Evolutionary conservation across 257 asterid genomes (phyloP).

Genomic region (Gynochthodes officinalis): DNA sequence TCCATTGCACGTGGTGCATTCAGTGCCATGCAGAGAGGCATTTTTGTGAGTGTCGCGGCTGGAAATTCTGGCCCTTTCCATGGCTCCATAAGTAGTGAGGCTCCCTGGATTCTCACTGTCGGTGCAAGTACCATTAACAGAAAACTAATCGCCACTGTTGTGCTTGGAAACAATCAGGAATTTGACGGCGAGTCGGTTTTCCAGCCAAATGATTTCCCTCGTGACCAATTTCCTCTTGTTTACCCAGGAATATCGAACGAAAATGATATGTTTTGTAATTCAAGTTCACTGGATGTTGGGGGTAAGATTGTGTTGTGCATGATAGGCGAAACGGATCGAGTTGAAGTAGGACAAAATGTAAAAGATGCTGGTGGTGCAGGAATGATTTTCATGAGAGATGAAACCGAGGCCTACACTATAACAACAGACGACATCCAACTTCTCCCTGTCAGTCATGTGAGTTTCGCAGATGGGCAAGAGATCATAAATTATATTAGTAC

Average conservation of each 20-base stretch:
- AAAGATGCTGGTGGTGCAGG: constrained; percentile 44
- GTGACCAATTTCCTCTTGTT: constrained; percentile 25
- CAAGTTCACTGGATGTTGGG: constrained; percentile 20
- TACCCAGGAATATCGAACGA: constrained; percentile 21
- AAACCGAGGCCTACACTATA: constrained; percentile 11
- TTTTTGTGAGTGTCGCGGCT: constrained; percentile 45
- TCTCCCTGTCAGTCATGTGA: constrained; percentile 29
- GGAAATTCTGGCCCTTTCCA: constrained; percentile 27
- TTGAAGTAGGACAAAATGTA: constrained; percentile 32
- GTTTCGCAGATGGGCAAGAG: constrained; percentile 12
- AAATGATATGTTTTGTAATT: constrained; percentile 21
- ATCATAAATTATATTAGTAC: constrained; percentile 30
- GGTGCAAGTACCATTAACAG: constrained; percentile 52
- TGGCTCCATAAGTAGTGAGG: constrained; percentile 9
- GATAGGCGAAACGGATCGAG: neutral
- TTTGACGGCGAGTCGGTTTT: constrained; percentile 32
- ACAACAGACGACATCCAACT: constrained; percentile 20
- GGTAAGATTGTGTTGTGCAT: constrained; percentile 51
- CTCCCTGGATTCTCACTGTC: constrained; percentile 53
- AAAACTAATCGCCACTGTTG: constrained; percentile 27
- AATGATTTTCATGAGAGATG: constrained; percentile 33
- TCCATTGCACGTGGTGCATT: constrained; percentile 32
- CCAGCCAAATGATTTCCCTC: constrained; percentile 29
- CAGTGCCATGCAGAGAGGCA: constrained; percentile 40
- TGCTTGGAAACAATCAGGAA: constrained; percentile 31